Evolutionary conservation across 192 early-diverging fungal species (phyloP).

Genomic region (Umbelopsis ramanniana): DNA sequence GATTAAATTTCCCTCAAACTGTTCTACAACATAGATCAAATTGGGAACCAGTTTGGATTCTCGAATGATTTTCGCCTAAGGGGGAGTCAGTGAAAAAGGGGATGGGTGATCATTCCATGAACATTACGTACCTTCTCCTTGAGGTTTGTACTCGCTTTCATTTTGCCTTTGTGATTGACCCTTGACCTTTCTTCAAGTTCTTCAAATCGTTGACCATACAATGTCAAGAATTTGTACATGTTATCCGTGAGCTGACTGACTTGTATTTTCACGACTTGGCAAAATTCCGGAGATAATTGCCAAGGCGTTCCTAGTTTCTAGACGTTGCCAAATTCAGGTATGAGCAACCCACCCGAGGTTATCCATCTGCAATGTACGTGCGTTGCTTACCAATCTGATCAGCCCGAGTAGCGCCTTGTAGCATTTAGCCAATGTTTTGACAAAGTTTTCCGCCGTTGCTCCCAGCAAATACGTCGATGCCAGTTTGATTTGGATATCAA

Average conservation of each 20-base stretch:
- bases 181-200: constrained; percentile 16
- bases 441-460: constrained; percentile 49
- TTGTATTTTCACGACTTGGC: constrained; percentile 48
- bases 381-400: constrained; percentile 46
- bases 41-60: constrained; percentile 76
- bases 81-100: background rate
- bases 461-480: constrained; percentile 43
- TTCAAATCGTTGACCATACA: constrained; percentile 34
- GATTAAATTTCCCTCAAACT: constrained; percentile 76
- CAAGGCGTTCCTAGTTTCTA: constrained; percentile 31
- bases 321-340: background rate
- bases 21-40: constrained; percentile 75
- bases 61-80: constrained; percentile 60
- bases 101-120: background rate
- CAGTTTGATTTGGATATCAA: constrained; percentile 47
- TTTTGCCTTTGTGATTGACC: constrained; percentile 33
- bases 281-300: constrained; percentile 45
- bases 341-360: background rate
- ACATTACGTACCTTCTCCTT: constrained; percentile 35
- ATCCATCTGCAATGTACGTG: background rate
- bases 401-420: constrained; percentile 53
- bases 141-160: constrained; percentile 26
- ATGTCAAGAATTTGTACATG: constrained; percentile 55
- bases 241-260: constrained; percentile 51
- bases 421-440: constrained; percentile 50